These are phyloP conservation scores for Cladosporium colombiae DNA, from an alignment of 2,329 filamentous ascomycete genomes.

Conservation along the genomic window DNA sequence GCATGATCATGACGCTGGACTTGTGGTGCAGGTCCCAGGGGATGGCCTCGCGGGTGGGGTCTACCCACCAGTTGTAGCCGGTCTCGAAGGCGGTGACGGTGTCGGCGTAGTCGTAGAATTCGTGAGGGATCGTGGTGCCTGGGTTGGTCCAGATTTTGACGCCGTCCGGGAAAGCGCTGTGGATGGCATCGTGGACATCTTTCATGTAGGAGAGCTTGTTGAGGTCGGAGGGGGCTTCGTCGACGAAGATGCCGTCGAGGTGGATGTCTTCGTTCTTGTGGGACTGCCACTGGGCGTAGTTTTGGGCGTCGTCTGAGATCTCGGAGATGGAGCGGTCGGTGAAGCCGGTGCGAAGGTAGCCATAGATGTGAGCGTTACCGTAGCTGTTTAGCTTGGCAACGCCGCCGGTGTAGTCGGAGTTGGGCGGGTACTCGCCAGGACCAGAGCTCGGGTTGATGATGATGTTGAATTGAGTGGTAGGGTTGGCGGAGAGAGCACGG, in stretches of 20 bases:
- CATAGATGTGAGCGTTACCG: constrained; percentile 33
- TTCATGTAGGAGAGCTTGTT: constrained; percentile 21
- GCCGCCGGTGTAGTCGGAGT: constrained; percentile 29
- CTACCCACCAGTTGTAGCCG: constrained; percentile 19
- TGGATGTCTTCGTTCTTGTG: constrained; percentile 26
- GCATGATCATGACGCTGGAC: constrained; percentile 21
- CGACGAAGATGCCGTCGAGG: constrained; percentile 35
- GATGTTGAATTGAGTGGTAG: constrained; percentile 32
- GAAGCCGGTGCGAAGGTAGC: constrained; percentile 35
- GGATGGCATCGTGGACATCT: constrained; percentile 15
- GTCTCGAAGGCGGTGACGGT: constrained; percentile 23
- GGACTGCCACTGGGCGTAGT: constrained; percentile 25
- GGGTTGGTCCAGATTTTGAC: constrained; percentile 21
- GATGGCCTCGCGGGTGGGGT: constrained; percentile 14
- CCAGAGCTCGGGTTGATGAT: constrained; percentile 35
- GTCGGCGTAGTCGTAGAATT: constrained; percentile 22
- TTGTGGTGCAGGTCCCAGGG: constrained; percentile 18
- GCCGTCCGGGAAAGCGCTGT: constrained; percentile 12
- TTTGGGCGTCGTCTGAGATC: constrained; percentile 25
- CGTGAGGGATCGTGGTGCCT: constrained; percentile 15
- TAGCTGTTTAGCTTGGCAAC: constrained; percentile 29
- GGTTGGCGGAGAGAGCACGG: constrained; percentile 28
- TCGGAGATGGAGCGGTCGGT: constrained; percentile 28
- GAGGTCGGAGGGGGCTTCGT: constrained; percentile 30
- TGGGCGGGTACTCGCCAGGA: constrained; percentile 29